Base-by-base conservation (phyloP, 148 eudicot species). In the Rhododendron williamsianum region DNA sequence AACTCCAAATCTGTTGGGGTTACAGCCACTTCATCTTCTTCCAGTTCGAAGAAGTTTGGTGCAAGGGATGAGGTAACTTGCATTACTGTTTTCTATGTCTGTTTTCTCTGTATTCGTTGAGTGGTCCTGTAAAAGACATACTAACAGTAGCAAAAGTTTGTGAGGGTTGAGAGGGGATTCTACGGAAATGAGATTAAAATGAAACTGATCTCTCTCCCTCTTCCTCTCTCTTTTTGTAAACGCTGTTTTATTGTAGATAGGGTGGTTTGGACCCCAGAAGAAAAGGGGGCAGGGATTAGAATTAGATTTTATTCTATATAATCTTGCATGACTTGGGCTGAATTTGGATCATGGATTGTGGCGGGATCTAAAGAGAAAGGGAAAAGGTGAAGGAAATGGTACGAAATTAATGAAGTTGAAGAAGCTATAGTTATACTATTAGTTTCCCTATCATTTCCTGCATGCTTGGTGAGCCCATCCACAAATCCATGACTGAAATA, bases 41-140 rank as follows among this genome's bases (percentile, higher is more conserved):
- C 46, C 79, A 45, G 73, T 82, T 88, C 88, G 36, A 91, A 85
- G 86, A 94, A 90, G 87, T 88, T 86, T 18, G 83, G 85, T 81
- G 45, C 87, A 69, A 89, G 91, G 88, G 90, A 88, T 79, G 98
- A 95, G 99, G 99, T 93, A 90, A 54, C 88, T 78, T 65, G 76
- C 63, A 45, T 65, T 49, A 1, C 71, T 21, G 1, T 41, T 81
- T 6, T 81, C 27, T 51, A 6, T 71, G 19, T 45, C 30, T n/a
- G 48, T 45, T 65, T 2, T 52, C 10, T 77, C 23, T 25, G n/a
- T 69, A 51, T 71, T 81, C 1, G 18, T 56, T 35, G 3, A 3
- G 71, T 4, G 30, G 16, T 81, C 51, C 71, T 52, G 46, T 18
- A 35, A 63, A 56, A 81, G 83, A 56, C 48, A 19, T 4, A 33